Evolutionary conservation across 805 yeast species (phyloP).

Genomic region (Monosporozyma servazzii): DNA sequence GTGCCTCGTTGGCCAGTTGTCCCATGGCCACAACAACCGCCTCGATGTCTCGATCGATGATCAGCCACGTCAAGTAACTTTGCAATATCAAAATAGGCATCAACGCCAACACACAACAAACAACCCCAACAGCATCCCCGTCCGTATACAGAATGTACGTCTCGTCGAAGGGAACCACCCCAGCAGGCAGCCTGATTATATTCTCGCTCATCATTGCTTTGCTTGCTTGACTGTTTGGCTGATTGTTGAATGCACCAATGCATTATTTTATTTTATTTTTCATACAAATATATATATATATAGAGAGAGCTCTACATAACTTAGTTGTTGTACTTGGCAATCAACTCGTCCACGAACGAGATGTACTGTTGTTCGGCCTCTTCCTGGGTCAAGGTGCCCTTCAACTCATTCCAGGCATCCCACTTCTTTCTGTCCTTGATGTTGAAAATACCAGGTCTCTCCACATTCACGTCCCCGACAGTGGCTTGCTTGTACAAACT

Average conservation of each 20-base stretch:
- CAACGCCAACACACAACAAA: constrained; percentile 65
- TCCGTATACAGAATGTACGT: constrained; percentile 78
- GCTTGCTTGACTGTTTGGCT: too few species aligned
- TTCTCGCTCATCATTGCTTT: not conserved
- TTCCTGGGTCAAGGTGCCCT: constrained; percentile 68
- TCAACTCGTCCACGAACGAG: constrained; percentile 54
- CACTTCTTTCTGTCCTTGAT: constrained; percentile 95
- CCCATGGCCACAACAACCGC: constrained; percentile 79
- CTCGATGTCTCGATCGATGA: constrained; percentile 75
- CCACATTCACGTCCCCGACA: constrained; percentile 73
- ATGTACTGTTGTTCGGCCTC: constrained; percentile 85
- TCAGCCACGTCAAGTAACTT: constrained; percentile 76
- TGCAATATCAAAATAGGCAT: constrained; percentile 72
- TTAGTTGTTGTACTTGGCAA: constrained; percentile 31
- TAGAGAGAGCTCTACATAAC: constrained; percentile 3
- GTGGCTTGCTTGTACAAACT: constrained; percentile 96
- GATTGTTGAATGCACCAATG: too few species aligned
- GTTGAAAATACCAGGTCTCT: constrained; percentile 86
- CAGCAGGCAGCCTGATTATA: not conserved
- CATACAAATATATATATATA: not conserved
- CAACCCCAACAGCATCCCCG: constrained; percentile 46
- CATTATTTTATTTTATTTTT: not conserved
- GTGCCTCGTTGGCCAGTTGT: constrained; percentile 66
- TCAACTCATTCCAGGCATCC: constrained; percentile 88
- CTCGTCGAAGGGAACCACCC: constrained; percentile 62